Evolutionary conservation across 2,329 filamentous ascomycete species (phyloP).

Genomic region (Fusarium begoniae): DNA sequence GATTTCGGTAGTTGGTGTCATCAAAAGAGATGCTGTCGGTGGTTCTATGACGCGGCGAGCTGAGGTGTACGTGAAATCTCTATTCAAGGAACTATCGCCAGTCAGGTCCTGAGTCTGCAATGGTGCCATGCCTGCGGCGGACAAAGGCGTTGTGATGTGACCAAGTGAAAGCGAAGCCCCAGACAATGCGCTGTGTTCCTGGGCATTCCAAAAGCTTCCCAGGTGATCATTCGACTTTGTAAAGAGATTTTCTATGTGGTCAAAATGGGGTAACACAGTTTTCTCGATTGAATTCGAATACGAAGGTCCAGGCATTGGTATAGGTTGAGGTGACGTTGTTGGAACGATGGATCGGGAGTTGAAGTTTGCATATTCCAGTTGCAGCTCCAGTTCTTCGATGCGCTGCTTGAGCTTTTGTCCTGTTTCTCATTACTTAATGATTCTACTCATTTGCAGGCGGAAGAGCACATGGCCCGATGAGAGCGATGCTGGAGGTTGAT

Average conservation of each 20-base stretch:
- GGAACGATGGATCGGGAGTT: no score
- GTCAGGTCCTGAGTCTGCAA: background rate
- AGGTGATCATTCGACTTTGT: no score
- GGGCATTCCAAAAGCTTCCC: background rate
- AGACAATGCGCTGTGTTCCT: background rate
- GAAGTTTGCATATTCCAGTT: background rate
- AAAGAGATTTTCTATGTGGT: background rate
- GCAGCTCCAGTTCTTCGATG: background rate
- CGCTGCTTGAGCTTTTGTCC: background rate
- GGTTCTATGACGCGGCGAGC: background rate
- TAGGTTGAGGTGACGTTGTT: background rate
- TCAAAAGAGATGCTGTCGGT: background rate
- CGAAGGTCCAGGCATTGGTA: background rate
- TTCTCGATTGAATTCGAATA: background rate
- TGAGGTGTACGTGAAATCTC: fast-evolving
- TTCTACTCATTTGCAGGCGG: no score
- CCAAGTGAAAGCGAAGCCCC: background rate
- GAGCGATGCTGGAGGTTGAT: no score
- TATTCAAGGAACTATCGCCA: background rate
- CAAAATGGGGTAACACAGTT: background rate
- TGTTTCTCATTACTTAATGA: background rate
- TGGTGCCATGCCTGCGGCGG: background rate
- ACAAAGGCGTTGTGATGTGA: background rate
- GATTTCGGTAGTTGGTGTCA: background rate
- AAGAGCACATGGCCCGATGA: no score